Conservation (phyloP, 1,284 basidiomycete species). For the Rhodotorula sp. region DNA sequence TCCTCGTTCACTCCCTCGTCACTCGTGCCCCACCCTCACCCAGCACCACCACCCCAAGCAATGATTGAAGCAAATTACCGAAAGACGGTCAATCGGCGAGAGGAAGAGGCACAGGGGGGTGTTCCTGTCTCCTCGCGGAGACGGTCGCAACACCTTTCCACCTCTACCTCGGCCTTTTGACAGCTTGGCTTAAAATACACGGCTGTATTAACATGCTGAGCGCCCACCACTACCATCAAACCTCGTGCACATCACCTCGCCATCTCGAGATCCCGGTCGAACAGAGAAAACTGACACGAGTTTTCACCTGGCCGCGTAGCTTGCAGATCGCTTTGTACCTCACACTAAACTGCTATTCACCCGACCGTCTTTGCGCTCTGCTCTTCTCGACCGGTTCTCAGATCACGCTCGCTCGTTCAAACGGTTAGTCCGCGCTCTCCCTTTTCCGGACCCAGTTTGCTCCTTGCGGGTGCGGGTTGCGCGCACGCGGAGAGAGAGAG, state of each 20-base stretch:
- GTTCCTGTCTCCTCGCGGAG: background rate
- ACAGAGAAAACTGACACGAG: background rate
- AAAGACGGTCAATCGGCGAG: background rate
- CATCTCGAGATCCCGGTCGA: background rate
- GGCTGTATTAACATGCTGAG: constrained; percentile 10
- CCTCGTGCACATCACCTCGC: background rate
- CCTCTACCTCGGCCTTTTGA: background rate
- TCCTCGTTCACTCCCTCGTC: background rate
- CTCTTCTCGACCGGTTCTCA: too few species aligned
- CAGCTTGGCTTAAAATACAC: constrained; percentile 8
- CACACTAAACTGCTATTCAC: background rate
- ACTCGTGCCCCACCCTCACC: background rate
- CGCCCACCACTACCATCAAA: background rate
- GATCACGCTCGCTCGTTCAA: background rate
- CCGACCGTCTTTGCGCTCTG: background rate
- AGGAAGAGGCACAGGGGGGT: background rate
- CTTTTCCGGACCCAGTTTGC: too few species aligned
- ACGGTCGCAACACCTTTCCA: background rate
- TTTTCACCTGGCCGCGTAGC: too few species aligned
- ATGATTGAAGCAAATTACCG: constrained; percentile 13
- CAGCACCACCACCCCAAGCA: background rate
- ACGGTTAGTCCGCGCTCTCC: background rate
- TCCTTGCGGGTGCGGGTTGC: too few species aligned
- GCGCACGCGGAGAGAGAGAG: background rate
- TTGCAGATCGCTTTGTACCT: background rate